Evolutionary conservation across 2,329 filamentous ascomycete genomes (phyloP).

Genomic region (Alternaria infectoria): DNA sequence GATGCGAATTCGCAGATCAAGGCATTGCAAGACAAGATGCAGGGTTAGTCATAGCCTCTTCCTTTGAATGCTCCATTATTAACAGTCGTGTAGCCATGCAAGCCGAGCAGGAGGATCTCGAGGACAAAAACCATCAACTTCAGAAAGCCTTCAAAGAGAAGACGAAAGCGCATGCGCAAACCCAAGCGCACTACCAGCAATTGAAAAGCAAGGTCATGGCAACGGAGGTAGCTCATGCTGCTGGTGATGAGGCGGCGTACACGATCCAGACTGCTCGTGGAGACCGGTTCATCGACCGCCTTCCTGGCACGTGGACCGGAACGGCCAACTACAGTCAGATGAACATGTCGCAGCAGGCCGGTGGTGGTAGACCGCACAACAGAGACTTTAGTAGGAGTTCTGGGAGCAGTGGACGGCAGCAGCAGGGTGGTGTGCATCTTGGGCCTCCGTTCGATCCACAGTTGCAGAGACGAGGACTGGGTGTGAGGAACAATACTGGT

Average conservation of each 20-base stretch:
- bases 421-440: slow-evolving; percentile 25
- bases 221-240: slow-evolving; percentile 61
- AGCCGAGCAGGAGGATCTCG: slow-evolving; percentile 66
- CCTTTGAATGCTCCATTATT: neutral
- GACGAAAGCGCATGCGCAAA: slow-evolving; percentile 69
- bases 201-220: slow-evolving; percentile 63
- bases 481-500: slow-evolving; percentile 18
- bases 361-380: slow-evolving; percentile 22
- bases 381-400: slow-evolving; percentile 33
- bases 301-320: slow-evolving; percentile 38
- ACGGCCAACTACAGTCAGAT: slow-evolving; percentile 30
- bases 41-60: slow-evolving; percentile 53
- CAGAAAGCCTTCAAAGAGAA: slow-evolving; percentile 72
- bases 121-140: slow-evolving; percentile 76
- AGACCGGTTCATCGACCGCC: slow-evolving; percentile 39
- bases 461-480: slow-evolving; percentile 23
- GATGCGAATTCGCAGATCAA: slow-evolving; percentile 78
- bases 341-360: slow-evolving; percentile 19
- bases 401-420: slow-evolving; percentile 28
- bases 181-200: slow-evolving; percentile 66
- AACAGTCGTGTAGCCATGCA: slow-evolving; percentile 57
- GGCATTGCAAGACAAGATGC: slow-evolving; percentile 68
- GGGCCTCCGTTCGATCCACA: slow-evolving; percentile 28
- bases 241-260: slow-evolving; percentile 54
- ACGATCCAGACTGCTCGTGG: slow-evolving; percentile 34